These are phyloP conservation scores for Mycena latifolia DNA, from an alignment of 768 basidiomycete genomes.

Conservation along the genomic window DNA sequence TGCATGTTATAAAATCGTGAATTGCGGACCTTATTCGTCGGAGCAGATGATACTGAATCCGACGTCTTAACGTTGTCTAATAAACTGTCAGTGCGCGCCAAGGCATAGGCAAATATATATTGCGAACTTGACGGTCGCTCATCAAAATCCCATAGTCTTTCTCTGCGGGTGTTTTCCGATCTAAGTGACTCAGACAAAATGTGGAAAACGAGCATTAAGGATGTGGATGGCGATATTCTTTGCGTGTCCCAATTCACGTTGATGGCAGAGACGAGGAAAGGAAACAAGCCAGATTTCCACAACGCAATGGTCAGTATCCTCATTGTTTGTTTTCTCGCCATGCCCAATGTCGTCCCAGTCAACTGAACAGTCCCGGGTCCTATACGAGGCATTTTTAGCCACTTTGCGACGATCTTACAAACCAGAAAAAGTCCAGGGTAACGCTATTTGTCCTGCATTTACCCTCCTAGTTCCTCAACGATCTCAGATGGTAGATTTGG, in stretches of 20 bases:
- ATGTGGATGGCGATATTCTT: conserved; percentile 90
- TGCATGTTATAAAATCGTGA: not conserved
- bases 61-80: conserved; percentile 82
- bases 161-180: conserved; percentile 80
- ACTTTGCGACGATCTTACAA: conserved; percentile 76
- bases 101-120: not conserved
- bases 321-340: not conserved
- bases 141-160: conserved; percentile 61
- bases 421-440: conserved; percentile 85
- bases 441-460: conserved; percentile 4
- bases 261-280: conserved; percentile 88
- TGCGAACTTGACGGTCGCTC: too few relatives aligned
- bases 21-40: conserved; percentile 34
- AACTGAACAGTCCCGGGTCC: conserved; percentile 70
- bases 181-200: conserved; percentile 58
- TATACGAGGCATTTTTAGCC: conserved; percentile 82
- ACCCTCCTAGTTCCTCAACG: conserved; percentile 15
- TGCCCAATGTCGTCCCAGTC: conserved; percentile 55
- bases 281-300: conserved; percentile 94
- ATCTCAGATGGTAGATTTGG: conserved; percentile 87
- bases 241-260: conserved; percentile 97
- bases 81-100: conserved; percentile 77
- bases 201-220: conserved; percentile 91
- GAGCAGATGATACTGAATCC: conserved; percentile 85
- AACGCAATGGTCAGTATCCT: conserved; percentile 87